phyloP scores from a whole-genome alignment of 345 rosid genomes.

The Gossypium rotundifolium region DNA sequence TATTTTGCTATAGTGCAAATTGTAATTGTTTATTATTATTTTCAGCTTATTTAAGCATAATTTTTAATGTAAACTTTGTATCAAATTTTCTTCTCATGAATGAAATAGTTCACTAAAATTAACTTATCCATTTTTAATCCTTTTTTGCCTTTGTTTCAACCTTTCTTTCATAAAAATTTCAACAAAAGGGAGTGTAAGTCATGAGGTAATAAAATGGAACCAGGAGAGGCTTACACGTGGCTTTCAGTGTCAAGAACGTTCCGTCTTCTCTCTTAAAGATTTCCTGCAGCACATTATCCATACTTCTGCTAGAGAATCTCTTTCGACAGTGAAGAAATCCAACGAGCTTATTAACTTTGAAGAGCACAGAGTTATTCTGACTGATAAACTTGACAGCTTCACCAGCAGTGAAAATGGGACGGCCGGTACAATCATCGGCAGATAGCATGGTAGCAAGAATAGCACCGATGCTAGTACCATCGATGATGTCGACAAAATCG shows the following conservation, averaged over 20 bases:
- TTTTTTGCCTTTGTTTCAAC: too few relatives aligned
- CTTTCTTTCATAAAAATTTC: too few relatives aligned
- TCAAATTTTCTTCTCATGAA: too few relatives aligned
- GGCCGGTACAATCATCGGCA: constrained; percentile 65
- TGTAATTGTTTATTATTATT: too few relatives aligned
- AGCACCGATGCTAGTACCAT: constrained; percentile 88
- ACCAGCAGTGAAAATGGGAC: constrained; percentile 59
- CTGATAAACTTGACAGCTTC: constrained; percentile 50
- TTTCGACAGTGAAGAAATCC: constrained; percentile 38
- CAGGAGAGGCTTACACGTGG: constrained; percentile 88
- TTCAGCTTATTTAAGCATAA: too few relatives aligned
- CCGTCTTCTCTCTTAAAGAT: constrained; percentile 60
- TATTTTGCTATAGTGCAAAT: too few relatives aligned
- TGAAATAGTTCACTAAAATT: too few relatives aligned
- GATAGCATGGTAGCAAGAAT: constrained; percentile 63
- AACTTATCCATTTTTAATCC: too few relatives aligned
- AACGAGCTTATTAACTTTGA: constrained; percentile 24
- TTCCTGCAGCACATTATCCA: constrained; percentile 57
- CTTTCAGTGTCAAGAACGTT: constrained; percentile 55
- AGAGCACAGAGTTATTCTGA: constrained; percentile 47
- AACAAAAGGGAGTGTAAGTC: constrained; percentile 65
- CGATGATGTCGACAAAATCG: constrained; percentile 82
- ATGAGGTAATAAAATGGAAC: constrained; percentile 90
- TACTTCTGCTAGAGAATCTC: constrained; percentile 58
- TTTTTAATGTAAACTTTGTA: too few relatives aligned